Conservation (phyloP, 805 yeast species). For the Saccharomycopsis capsularis region DNA sequence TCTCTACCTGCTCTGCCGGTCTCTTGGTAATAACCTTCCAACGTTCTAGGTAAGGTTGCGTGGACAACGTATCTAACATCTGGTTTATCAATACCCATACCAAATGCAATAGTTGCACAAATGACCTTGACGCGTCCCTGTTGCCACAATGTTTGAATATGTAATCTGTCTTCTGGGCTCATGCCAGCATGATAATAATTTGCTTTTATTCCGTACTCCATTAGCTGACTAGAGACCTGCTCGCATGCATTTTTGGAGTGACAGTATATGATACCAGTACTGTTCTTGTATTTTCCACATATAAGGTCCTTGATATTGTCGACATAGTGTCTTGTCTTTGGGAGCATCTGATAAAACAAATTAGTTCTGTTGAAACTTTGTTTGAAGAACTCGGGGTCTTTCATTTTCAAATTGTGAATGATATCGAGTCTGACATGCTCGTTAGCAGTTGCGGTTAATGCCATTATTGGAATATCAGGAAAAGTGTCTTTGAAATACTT, state of each 20-base stretch:
- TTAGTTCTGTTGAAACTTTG: conserved; percentile 92
- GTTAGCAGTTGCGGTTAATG: conserved; percentile 95
- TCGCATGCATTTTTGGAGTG: conserved; percentile 88
- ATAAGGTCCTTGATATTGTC: conserved; percentile 58
- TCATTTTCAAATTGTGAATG: conserved; percentile 63
- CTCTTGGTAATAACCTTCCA: conserved; percentile 97
- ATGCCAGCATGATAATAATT: conserved; percentile 94
- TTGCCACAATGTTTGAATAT: conserved; percentile 83
- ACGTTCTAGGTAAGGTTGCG: conserved; percentile 75
- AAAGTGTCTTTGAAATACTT: conserved; percentile 63
- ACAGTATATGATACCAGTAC: conserved; percentile 89
- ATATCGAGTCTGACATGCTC: conserved; percentile 84
- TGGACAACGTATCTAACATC: conserved; percentile 92
- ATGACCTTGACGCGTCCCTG: conserved; percentile 60
- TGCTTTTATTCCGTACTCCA: conserved; percentile 54
- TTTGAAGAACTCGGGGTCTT: conserved; percentile 57
- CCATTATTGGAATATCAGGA: conserved; percentile 86
- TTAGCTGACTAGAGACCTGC: conserved; percentile 57
- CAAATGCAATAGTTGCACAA: conserved; percentile 97
- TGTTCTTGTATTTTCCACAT: conserved; percentile 40
- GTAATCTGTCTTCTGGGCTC: conserved; percentile 63
- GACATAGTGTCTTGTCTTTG: conserved; percentile 49
- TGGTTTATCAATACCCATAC: conserved; percentile 98
- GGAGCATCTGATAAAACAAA: conserved; percentile 66
- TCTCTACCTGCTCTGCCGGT: conserved; percentile 99